Base-by-base conservation (phyloP, 73 alveolate species). In the Paramecium octaurelia region DNA sequence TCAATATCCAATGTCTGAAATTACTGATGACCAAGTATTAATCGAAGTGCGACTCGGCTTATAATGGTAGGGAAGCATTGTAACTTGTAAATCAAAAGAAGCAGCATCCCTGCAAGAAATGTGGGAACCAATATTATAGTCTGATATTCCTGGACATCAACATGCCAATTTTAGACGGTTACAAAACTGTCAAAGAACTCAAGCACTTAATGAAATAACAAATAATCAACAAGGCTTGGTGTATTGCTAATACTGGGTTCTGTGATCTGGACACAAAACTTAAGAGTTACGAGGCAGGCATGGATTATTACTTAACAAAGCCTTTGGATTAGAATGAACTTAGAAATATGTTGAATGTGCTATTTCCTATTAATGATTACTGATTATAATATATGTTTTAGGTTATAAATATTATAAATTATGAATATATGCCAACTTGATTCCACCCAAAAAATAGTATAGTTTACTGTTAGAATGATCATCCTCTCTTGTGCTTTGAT, bases 231-330 rank as follows among this genome's bases (percentile, higher is more conserved):
- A 42, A 42, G 10, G 73, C 57, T n/a, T 42, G 46, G 43, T 80
- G 91, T 43, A 35, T 80, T 80, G 91, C 91, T 43, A 80, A 80
- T 35, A 80, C 91, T 20, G 91, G 76, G 24, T 80, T 80, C 54
- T 44, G 75, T 24, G 91, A 80, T 80, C 7, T 80, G 20, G 46
- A 80, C 6, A 80, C 91, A 80, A 80, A 80, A 48, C n/a, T 48
- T 11, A 46, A 27, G 18, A 42, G 64, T 14, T 80, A 42, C 46
- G 91, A 80, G 7, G 29, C 76, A 8, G 91, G 91, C 20, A 80
- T 80, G 91, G 91, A 80, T 46, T 80, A 44, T 46, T 80, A 42
- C 16, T 31, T 80, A 21, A 80, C 91, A 16, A 80, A 80, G 24
- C 91, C 91, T 12, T 31, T 80, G 8, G 91, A 80, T 80, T 40